Conservation (phyloP, 257 asterid genomes). For the Ehretia macrophylla region DNA sequence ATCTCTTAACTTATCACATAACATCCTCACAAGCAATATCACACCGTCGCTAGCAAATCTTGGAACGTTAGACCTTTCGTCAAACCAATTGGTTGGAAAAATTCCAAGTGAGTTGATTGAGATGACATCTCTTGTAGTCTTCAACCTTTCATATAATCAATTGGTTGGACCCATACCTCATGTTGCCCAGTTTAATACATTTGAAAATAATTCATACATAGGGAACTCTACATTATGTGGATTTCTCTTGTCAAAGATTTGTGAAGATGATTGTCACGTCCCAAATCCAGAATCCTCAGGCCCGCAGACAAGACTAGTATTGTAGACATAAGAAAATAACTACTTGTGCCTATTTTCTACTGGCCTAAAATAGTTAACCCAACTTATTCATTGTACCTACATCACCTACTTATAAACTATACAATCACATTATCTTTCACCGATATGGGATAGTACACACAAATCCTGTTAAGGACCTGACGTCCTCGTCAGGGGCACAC, state of each 20-base stretch:
- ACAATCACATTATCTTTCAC: too few relatives aligned
- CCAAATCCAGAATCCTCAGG: too few relatives aligned
- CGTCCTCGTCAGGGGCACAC: too few relatives aligned
- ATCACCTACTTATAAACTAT: too few relatives aligned
- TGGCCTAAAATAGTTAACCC: too few relatives aligned
- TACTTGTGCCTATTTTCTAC: too few relatives aligned
- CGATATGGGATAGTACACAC: too few relatives aligned
- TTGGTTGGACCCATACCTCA: constrained; percentile 2
- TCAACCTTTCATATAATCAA: constrained; percentile 11
- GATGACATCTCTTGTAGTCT: constrained; percentile 12
- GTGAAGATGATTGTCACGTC: too few relatives aligned
- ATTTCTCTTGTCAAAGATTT: constrained; percentile 13
- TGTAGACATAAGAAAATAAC: too few relatives aligned
- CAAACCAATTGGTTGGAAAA: constrained; percentile 17
- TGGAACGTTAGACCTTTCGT: constrained; percentile 19
- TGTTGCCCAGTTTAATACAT: constrained; percentile 8
- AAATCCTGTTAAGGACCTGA: too few relatives aligned
- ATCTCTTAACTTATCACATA: constrained; percentile 15
- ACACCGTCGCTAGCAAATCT: constrained; percentile 16
- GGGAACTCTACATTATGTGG: constrained; percentile 15
- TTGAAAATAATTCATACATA: constrained; percentile 6
- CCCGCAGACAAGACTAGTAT: too few relatives aligned
- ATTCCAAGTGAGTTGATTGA: constrained; percentile 20
- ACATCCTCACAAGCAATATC: constrained; percentile 16
- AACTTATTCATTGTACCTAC: too few relatives aligned